Evolutionary conservation across 768 basidiomycete genomes (phyloP).

Genomic region (Leucocoprinus birnbaumii): DNA sequence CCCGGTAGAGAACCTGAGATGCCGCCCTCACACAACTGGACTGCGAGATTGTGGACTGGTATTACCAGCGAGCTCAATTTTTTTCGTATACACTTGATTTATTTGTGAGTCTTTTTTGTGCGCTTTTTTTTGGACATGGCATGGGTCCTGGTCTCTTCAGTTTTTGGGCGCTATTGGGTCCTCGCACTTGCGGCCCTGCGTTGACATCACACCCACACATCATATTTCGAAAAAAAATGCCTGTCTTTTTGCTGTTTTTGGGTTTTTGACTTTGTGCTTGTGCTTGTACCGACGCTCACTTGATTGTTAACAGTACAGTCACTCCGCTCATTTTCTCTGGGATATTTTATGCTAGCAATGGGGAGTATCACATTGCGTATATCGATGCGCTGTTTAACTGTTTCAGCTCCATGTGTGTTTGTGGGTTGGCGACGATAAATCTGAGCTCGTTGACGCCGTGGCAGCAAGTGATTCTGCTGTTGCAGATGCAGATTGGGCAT

Average conservation of each 20-base stretch:
- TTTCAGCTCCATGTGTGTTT: slow-evolving; percentile 76
- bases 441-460: slow-evolving; percentile 64
- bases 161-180: too few relatives aligned
- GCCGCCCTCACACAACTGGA: not conserved
- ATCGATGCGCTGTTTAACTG: slow-evolving; percentile 78
- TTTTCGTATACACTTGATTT: slow-evolving; percentile 58
- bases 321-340: slow-evolving; percentile 76
- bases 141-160: too few relatives aligned
- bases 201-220: too few relatives aligned
- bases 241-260: too few relatives aligned
- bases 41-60: slow-evolving; percentile 21
- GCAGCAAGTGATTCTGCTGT: slow-evolving; percentile 69
- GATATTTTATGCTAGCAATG: slow-evolving; percentile 85
- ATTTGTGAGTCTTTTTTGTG: slow-evolving; percentile 57
- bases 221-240: too few relatives aligned
- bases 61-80: slow-evolving; percentile 59
- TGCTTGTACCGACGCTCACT: too few relatives aligned
- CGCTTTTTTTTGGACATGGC: not conserved
- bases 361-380: slow-evolving; percentile 63
- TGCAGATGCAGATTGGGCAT: slow-evolving; percentile 77
- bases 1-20: too few relatives aligned
- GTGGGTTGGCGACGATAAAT: slow-evolving; percentile 71
- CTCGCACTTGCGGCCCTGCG: too few relatives aligned
- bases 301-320: slow-evolving; percentile 50
- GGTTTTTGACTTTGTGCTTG: not conserved